Base-by-base conservation (phyloP, 2,329 filamentous ascomycete genomes). In the Fusarium praegraminearum region DNA sequence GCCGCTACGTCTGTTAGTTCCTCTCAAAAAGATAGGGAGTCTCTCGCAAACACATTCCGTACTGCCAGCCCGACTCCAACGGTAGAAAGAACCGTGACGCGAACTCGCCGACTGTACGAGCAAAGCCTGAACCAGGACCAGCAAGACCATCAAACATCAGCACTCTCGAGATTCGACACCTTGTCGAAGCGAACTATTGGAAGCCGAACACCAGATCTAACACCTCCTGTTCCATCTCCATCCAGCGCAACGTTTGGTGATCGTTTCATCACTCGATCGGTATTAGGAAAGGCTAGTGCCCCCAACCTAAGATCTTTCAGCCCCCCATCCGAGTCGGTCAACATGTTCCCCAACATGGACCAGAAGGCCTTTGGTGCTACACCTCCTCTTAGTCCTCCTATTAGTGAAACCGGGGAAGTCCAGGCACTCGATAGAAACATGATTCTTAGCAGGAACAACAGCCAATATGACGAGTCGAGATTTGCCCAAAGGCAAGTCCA, bases 1-100 rank as follows among this genome's bases (percentile, higher is more conserved):
- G 93, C 94, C 9, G 94, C 93, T 5, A 98, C 94, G 0, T 98
- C 95, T 0, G 84, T 97, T 52, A 89, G 90, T n/a, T 97, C 94
- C 1, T 77, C 78, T 22, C 93, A 95, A 64, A 88, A 85, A 66
- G 87, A 89, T 38, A 80, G 78, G 72, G 83, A 85, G 35, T 78
- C 83, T 3, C 74, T 79, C 12, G 76, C 81, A 22, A 74, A 79
- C 0, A 76, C 78, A 15, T 73, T 83, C 7, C 76, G 74, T 7
- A 81, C 81, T 2, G 72, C 80, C 5, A 76, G 73, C 41, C 78
- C 82, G 8, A 78, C 78, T n/a, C 71, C 80, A 6, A 80, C 82
- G 0, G 74, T 89, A 0, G 91, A 93, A 58, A 87, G 91, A 55
- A 89, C 85, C 40, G 86, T 90, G 6, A 91, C 89, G 2, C 92